These are phyloP conservation scores for Cynanchum wilfordii DNA, from an alignment of 257 asterid genomes.

Conservation along the genomic window DNA sequence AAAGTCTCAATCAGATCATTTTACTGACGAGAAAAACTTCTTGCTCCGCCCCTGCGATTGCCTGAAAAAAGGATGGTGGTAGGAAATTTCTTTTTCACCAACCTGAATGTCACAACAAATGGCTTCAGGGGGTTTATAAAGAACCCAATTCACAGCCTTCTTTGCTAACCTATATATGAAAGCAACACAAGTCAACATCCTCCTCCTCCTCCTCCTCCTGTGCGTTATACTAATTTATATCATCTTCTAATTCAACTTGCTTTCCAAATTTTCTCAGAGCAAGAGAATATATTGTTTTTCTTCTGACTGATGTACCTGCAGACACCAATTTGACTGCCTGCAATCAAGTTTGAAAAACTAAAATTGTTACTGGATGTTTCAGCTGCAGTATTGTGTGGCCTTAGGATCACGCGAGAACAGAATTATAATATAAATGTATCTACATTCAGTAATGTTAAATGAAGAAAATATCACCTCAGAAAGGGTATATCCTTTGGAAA, in stretches of 20 bases:
- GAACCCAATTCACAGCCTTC: not conserved
- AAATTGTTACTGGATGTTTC: not conserved
- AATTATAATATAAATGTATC: not conserved
- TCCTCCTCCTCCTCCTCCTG: not conserved
- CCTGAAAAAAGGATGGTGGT: not conserved
- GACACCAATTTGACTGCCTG: constrained; percentile 97
- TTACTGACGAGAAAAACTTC: not conserved
- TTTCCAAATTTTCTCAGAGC: constrained; percentile 77
- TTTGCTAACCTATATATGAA: not conserved
- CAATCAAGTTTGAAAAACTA: constrained; percentile 12
- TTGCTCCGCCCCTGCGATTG: constrained; percentile 6
- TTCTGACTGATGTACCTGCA: constrained; percentile 57
- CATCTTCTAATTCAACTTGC: constrained; percentile 35
- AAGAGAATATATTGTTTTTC: constrained; percentile 45
- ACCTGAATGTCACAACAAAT: constrained; percentile 1
- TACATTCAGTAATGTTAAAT: not conserved
- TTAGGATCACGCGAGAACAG: not conserved
- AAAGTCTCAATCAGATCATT: not conserved
- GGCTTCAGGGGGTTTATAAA: not conserved
- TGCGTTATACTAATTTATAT: constrained; percentile 18
- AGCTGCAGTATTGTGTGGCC: not conserved
- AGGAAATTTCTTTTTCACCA: not conserved
- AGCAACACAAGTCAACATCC: constrained; percentile 4
- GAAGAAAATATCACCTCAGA: constrained; percentile 53
- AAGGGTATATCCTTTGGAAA: constrained; percentile 72